Conservation (phyloP, 257 asterid genomes). For the Nicotiana obtusifolia region DNA sequence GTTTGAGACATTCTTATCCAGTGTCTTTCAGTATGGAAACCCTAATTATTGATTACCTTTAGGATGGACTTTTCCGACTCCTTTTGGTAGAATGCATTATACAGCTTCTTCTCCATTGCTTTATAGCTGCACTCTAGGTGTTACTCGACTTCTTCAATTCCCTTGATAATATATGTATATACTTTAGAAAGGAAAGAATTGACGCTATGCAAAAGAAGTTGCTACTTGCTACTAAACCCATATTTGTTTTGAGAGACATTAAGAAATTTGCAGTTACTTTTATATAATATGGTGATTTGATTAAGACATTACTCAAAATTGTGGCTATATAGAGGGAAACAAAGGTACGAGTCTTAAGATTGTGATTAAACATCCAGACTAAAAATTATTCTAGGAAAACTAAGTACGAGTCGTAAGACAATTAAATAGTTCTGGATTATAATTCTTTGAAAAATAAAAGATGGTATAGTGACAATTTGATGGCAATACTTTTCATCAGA, state of each 20-base stretch:
- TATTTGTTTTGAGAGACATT: background rate
- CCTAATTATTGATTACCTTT: slow-evolving; percentile 17
- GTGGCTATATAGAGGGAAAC: background rate
- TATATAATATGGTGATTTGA: background rate
- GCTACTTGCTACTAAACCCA: background rate
- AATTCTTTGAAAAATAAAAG: background rate
- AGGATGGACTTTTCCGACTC: slow-evolving; percentile 9
- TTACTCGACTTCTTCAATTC: background rate
- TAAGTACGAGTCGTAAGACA: background rate
- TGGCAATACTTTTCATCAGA: background rate
- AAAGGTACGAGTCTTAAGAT: background rate
- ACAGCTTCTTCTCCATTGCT: background rate
- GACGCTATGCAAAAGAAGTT: background rate
- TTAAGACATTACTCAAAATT: background rate
- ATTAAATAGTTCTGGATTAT: no score
- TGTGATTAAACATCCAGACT: background rate
- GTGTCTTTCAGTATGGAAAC: slow-evolving; percentile 28
- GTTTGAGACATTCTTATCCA: slow-evolving; percentile 4
- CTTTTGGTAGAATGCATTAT: background rate
- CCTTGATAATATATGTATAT: background rate
- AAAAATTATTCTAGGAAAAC: background rate
- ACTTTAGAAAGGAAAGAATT: background rate
- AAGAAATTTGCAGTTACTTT: background rate
- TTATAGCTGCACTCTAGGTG: slow-evolving; percentile 4
- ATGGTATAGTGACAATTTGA: background rate